Evolutionary conservation across 495 filamentous ascomycete genomes (phyloP).

Genomic region (Neurospora tetraspora): DNA sequence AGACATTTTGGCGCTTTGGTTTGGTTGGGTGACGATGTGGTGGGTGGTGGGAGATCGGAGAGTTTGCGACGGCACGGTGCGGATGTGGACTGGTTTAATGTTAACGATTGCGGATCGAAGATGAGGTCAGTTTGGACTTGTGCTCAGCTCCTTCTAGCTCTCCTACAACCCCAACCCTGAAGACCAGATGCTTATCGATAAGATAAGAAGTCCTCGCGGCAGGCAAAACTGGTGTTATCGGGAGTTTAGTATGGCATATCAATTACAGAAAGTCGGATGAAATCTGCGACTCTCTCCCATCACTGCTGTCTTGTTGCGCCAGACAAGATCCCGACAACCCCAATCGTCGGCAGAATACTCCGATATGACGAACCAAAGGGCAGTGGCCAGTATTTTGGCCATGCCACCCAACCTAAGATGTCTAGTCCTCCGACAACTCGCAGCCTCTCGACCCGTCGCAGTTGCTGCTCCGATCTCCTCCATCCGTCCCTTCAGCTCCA

Average conservation of each 20-base stretch:
- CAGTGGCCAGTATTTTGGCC: conserved; percentile 4
- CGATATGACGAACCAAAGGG: background rate
- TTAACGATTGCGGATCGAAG: background rate
- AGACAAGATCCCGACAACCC: background rate
- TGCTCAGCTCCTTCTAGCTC: background rate
- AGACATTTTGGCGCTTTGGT: conserved; percentile 10
- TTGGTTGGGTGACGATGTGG: background rate
- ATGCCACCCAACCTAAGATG: conserved; percentile 9
- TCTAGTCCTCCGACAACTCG: conserved; percentile 4
- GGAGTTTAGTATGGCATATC: background rate
- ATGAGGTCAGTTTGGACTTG: background rate
- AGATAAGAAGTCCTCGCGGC: background rate
- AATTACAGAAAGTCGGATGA: background rate
- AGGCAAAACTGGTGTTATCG: background rate
- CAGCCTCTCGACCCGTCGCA: background rate
- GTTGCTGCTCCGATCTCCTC: background rate
- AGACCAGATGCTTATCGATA: background rate
- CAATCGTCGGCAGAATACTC: background rate
- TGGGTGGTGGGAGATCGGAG: background rate
- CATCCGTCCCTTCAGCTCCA: background rate
- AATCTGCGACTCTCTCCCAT: background rate
- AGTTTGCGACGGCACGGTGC: background rate
- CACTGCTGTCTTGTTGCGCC: background rate
- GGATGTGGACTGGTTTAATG: background rate
- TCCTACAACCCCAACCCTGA: background rate